Evolutionary conservation across 2,329 filamentous ascomycete species (phyloP).

Genomic region (Nemania diffusa): DNA sequence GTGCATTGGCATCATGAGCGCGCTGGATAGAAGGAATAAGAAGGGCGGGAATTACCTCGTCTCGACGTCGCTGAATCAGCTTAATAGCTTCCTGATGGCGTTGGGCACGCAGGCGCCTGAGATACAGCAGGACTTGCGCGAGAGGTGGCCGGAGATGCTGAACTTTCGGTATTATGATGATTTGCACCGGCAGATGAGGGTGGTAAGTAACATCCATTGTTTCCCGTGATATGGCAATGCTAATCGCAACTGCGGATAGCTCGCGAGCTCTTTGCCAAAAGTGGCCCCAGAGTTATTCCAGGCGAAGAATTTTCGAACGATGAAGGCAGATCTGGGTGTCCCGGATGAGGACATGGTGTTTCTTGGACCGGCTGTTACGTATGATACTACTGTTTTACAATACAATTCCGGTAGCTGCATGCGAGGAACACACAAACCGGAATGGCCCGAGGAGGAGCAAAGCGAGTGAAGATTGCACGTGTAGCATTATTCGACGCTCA

Average conservation of each 20-base stretch:
- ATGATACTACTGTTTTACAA: constrained; percentile 44
- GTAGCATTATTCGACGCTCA: neutral
- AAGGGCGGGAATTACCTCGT: constrained; percentile 47
- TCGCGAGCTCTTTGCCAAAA: constrained; percentile 39
- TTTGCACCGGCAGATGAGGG: constrained; percentile 46
- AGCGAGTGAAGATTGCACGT: neutral
- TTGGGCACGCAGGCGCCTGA: constrained; percentile 44
- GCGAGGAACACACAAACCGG: constrained; percentile 43
- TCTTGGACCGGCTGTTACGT: constrained; percentile 45
- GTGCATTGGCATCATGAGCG: constrained; percentile 46
- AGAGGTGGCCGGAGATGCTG: constrained; percentile 45
- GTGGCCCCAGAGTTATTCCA: constrained; percentile 42
- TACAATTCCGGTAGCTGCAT: constrained; percentile 48
- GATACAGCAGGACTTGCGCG: constrained; percentile 40
- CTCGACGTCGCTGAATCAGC: constrained; percentile 47
- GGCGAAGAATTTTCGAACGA: constrained; percentile 41
- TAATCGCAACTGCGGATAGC: constrained; percentile 34
- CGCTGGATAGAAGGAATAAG: constrained; percentile 40
- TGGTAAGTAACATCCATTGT: constrained; percentile 39
- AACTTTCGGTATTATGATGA: constrained; percentile 46
- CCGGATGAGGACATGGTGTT: constrained; percentile 47
- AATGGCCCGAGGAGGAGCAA: constrained; percentile 41
- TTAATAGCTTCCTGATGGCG: constrained; percentile 48
- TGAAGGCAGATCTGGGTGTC: constrained; percentile 45
- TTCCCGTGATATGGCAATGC: neutral